Evolutionary conservation across 2,329 filamentous ascomycete genomes (phyloP), one percentile per base, ranked within the genome.

Genomic region (Ascochyta pisi): DNA sequence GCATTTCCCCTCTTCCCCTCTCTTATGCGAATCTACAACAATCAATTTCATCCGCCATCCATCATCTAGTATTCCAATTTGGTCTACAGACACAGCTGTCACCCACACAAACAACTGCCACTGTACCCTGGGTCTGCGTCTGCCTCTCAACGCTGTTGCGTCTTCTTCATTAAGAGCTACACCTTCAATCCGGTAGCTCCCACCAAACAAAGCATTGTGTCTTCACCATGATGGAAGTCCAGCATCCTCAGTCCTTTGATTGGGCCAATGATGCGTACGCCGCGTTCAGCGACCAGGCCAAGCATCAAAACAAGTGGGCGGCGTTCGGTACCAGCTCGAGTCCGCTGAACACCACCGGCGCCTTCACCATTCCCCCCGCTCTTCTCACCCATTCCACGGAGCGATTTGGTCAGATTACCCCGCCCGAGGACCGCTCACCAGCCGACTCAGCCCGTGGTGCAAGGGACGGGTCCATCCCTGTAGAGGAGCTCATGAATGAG

Each of bases 331-430:
- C 57, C 52, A 49, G 42, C 15, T 19, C 50, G 13, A 38, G 45
- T 29, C 41, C 60, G 2, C 46, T 57, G 34, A 54, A 56, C 24
- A 41, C 45, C 23, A 39, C 48, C 4, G 43, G 61, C 4, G 33
- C 64, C 24, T 71, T 71, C 53, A 65, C 63, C 39, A 67, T 73
- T 23, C 69, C 70, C 4, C 70, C 72, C 9, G 59, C 66, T 15
- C 65, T 73, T 7, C 62, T 73, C 39, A 64, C 62, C n/a, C 54
- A 66, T 8, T 61, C 67, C 9, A 58, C 73, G 41, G 68, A 69
- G 54, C 71, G 70, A 5, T 73, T 66, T 35, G 73, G 73, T 27
- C 73, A 75, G 50, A 60, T 75, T 42, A 76, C 73, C 8, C 73
- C 73, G 1, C 73, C 73, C 3, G 73, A 75, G 16, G 70, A 76